Base-by-base conservation (phyloP, 768 basidiomycete genomes). In the Trametes coccinea region DNA sequence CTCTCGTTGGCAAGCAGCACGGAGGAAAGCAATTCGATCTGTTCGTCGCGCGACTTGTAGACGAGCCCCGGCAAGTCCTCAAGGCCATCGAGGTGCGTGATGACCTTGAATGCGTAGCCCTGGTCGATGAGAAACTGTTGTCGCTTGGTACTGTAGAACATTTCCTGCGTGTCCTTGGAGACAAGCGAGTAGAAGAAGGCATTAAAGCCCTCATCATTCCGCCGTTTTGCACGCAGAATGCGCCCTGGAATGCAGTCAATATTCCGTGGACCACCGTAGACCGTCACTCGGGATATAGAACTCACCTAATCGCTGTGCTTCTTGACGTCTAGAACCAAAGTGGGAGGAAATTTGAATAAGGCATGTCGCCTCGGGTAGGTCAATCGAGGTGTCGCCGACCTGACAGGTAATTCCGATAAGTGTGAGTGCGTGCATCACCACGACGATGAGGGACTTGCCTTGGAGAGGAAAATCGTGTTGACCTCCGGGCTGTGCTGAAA, bases 111-210 rank as follows among this genome's bases (percentile, higher is more conserved):
- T 5, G 96, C 92, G 76, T 99, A 99, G 2, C 97, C 96, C 76
- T 98, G 95, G 72, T 99, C 97, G 70, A 99, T 96, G 67, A 99
- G 79, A 78, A 99, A 99, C 71, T 98, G 95, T 71, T 98, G 97
- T 14, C 97, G 87, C 77, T 99, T 99, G 3, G 97, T 96, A 73
- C 93, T 95, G 81, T 98, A 99, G 76, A 89, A 99, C 94, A 98
- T 98, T 77, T 98, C 97, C 71, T 97, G 94, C 4, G 96, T 99
- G 76, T 98, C 96, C 75, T 97, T 97, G 29, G 95, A 98, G 37
- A 99, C 97, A 6, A 99, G 86, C 34, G 97, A 98, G 74, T 99
- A 99, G 77, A 99, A 99, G 78, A 98, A 99, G 27, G 97, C 97
- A 65, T 99, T 99, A 79, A 99, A 99, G 1, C 97, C 97, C 76